A percentile compares a stretch with the other conserved stretches of the same genome.
Evolutionary conservation across 2,329 filamentous ascomycete genomes (phyloP).

Genomic region (Hirsutella minnesotensis): DNA sequence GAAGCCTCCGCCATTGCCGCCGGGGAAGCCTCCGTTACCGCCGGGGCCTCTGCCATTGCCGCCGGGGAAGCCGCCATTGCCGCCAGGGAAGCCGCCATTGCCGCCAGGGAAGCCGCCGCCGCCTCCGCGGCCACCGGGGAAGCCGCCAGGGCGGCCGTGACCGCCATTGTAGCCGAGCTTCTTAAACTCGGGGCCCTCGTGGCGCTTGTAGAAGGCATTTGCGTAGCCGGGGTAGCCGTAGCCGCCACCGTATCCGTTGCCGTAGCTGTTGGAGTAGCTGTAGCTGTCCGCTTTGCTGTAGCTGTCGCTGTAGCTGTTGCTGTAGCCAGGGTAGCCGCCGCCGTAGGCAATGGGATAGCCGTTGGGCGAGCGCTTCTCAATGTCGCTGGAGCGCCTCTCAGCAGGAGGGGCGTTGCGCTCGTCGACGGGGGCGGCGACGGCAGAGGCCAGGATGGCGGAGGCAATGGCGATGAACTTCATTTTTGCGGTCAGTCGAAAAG

Average conservation of each 20-base stretch:
- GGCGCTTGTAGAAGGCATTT: neutral
- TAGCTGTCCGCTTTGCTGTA: neutral
- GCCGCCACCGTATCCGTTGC: neutral
- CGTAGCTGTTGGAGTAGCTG: neutral
- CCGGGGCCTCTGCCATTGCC: no score
- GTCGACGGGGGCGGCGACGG: conserved; percentile 1
- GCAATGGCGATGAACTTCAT: conserved; percentile 2
- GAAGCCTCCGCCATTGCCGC: no score
- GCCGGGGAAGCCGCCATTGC: no score
- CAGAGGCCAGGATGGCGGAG: neutral
- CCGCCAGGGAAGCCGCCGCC: no score
- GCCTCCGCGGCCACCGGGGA: neutral
- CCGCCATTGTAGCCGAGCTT: no score
- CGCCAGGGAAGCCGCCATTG: no score
- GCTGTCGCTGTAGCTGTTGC: neutral
- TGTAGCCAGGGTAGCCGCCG: neutral
- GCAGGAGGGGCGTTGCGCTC: neutral
- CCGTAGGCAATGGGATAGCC: neutral
- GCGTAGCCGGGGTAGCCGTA: neutral
- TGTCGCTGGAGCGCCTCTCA: neutral
- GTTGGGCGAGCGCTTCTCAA: neutral
- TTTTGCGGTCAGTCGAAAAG: neutral
- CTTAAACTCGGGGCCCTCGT: neutral
- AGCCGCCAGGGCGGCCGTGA: neutral
- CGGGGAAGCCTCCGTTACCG: no score